These are phyloP conservation scores for Lentinula lateritia DNA, from an alignment of 768 basidiomycete genomes.

Conservation along the genomic window DNA sequence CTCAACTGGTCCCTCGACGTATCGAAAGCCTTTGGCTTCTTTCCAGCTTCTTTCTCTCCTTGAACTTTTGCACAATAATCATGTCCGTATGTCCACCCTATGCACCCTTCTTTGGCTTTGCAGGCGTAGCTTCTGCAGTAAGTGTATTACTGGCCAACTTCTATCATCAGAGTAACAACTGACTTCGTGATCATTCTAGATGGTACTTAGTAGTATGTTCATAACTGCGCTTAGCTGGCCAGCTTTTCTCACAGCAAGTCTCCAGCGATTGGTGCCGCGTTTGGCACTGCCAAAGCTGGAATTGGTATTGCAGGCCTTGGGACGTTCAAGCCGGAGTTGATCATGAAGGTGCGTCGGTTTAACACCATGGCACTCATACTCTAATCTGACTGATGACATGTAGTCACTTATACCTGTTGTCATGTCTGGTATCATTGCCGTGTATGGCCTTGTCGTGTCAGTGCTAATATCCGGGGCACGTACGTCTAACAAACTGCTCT, in stretches of 20 bases:
- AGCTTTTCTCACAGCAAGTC: slow-evolving; percentile 1
- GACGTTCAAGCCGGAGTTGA: slow-evolving; percentile 89
- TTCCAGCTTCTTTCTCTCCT: background rate
- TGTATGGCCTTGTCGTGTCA: slow-evolving; percentile 94
- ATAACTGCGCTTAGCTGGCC: background rate
- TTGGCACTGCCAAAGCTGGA: slow-evolving; percentile 94
- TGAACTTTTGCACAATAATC: background rate
- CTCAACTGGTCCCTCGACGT: slow-evolving; percentile 9
- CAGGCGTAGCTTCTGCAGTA: slow-evolving; percentile 86
- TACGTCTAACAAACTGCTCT: slow-evolving; percentile 21
- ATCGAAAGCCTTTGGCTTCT: background rate
- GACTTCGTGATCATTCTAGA: slow-evolving; percentile 43
- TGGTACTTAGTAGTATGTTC: slow-evolving; percentile 88
- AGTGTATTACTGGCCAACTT: slow-evolving; percentile 31
- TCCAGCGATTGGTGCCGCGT: slow-evolving; percentile 88
- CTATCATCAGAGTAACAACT: slow-evolving; percentile 3
- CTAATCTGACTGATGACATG: background rate
- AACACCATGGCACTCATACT: background rate
- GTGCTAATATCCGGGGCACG: slow-evolving; percentile 78
- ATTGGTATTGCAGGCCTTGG: slow-evolving; percentile 96
- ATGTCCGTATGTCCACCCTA: slow-evolving; percentile 85
- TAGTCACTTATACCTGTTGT: slow-evolving; percentile 95
- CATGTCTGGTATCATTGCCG: slow-evolving; percentile 98
- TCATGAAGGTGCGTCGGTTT: slow-evolving; percentile 79
- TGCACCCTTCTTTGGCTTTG: slow-evolving; percentile 97